Conservation (phyloP, 371 early-diverging fungal species). For the Batrachochytrium dendrobatidis region DNA sequence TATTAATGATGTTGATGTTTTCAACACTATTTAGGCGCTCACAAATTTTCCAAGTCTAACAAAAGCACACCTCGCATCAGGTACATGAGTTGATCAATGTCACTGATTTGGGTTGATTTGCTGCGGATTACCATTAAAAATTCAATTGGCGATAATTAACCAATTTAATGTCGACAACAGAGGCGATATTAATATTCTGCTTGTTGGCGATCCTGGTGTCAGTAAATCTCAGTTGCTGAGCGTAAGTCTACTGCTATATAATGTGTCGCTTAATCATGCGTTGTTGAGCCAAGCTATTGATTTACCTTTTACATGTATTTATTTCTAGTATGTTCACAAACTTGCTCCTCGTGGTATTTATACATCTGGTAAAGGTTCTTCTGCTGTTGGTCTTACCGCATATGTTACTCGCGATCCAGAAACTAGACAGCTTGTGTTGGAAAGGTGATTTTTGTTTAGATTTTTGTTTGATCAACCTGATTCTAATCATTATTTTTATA, state of each 20-base stretch:
- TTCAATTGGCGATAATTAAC: background rate
- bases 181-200: conserved; percentile 95
- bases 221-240: conserved; percentile 97
- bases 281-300: no score
- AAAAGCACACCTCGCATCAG: conserved; percentile 63
- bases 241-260: no score
- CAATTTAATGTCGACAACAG: conserved; percentile 31
- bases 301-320: background rate
- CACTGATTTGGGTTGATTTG: background rate
- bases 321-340: conserved; percentile 78
- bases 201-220: conserved; percentile 99
- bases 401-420: conserved; percentile 98
- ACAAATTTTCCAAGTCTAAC: conserved; percentile 60
- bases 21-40: conserved; percentile 25
- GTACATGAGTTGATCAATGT: conserved; percentile 13
- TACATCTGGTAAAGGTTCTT: conserved; percentile 98
- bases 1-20: no score
- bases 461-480: background rate
- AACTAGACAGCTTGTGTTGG: conserved; percentile 92
- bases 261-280: no score
- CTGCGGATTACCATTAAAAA: background rate
- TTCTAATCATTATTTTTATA: conserved; percentile 11
- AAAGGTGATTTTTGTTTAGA: conserved; percentile 52
- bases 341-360: conserved; percentile 97
- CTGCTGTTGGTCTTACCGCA: conserved; percentile 99